Percentiles rank a stretch among this genome's conserved stretches.
Conservation (phyloP, 176 grass and related monocot species). For the Chrysopogon serrulatus region DNA sequence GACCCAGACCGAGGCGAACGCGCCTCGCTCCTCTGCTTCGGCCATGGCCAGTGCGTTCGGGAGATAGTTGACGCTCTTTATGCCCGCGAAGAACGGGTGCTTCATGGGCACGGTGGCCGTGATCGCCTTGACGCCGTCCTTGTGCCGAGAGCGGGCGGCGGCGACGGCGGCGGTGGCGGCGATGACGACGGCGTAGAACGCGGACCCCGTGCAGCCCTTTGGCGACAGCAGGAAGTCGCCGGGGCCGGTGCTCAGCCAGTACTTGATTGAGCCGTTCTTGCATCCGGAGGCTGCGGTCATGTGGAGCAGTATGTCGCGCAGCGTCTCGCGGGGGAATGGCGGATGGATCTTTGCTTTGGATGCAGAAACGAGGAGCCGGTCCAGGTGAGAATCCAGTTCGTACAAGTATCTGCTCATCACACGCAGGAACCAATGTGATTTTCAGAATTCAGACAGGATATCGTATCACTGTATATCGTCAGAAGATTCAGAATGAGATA, state of each 20-base stretch:
- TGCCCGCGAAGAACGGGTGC: conserved; percentile 49
- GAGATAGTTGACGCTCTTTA: conserved; percentile 72
- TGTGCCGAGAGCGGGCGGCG: conserved; percentile 9
- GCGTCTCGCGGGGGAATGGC: conserved; percentile 34
- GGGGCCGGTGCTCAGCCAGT: conserved; percentile 53
- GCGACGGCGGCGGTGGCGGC: neutral
- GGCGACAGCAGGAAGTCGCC: conserved; percentile 66
- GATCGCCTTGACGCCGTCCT: conserved; percentile 48
- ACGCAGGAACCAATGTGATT: neutral
- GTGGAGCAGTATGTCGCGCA: conserved; percentile 48
- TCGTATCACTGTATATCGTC: neutral
- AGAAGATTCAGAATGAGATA: neutral
- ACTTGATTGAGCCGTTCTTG: conserved; percentile 60
- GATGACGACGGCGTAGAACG: conserved; percentile 66
- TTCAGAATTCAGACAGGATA: neutral
- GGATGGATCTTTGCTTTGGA: conserved; percentile 49
- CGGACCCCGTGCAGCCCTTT: conserved; percentile 39
- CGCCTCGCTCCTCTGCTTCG: conserved; percentile 50
- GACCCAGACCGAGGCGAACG: conserved; percentile 52
- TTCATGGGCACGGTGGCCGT: conserved; percentile 70
- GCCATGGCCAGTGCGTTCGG: conserved; percentile 56
- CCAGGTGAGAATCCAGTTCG: conserved; percentile 57
- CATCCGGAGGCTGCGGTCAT: conserved; percentile 53
- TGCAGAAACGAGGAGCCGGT: conserved; percentile 55
- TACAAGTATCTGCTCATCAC: conserved; percentile 34